These are phyloP conservation scores for Salix purpurea DNA, from an alignment of 345 rosid genomes.

Conservation along the genomic window DNA sequence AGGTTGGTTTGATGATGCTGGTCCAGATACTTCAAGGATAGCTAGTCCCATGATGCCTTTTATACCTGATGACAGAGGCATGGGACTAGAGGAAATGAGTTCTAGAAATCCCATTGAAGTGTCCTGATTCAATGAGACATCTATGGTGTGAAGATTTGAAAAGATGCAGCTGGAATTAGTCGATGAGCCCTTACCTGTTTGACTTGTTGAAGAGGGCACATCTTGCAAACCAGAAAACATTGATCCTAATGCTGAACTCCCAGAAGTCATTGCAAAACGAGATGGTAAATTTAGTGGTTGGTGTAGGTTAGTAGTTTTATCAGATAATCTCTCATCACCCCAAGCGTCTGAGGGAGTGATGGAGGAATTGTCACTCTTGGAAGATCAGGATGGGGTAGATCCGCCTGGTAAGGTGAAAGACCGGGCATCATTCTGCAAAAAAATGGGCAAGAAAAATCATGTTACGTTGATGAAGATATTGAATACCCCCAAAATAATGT, in stretches of 20 bases:
- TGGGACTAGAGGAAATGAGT: constrained; percentile 48
- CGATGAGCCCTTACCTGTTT: constrained; percentile 39
- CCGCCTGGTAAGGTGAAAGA: constrained; percentile 38
- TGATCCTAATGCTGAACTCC: constrained; percentile 56
- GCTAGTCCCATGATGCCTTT: constrained; percentile 44
- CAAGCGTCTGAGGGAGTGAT: constrained; percentile 98
- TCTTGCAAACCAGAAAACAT: constrained; percentile 66
- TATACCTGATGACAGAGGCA: constrained; percentile 38
- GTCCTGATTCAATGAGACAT: constrained; percentile 48
- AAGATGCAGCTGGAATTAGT: constrained; percentile 34
- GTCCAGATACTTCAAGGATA: constrained; percentile 48
- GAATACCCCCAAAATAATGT: neutral
- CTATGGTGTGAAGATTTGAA: constrained; percentile 48
- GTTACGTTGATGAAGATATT: neutral
- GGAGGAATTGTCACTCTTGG: constrained; percentile 68
- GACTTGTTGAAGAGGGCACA: constrained; percentile 48
- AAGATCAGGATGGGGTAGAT: constrained; percentile 59
- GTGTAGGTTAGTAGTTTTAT: constrained; percentile 51
- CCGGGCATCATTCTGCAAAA: constrained; percentile 57
- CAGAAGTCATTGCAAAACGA: constrained; percentile 51
- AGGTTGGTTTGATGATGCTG: constrained; percentile 45
- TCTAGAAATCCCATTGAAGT: constrained; percentile 49
- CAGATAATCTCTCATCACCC: constrained; percentile 89
- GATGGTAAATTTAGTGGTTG: constrained; percentile 54
- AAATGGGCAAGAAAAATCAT: neutral